These are phyloP conservation scores for Sugiyamaella pinicola DNA, from an alignment of 1,139 yeast genomes.

Conservation along the genomic window DNA sequence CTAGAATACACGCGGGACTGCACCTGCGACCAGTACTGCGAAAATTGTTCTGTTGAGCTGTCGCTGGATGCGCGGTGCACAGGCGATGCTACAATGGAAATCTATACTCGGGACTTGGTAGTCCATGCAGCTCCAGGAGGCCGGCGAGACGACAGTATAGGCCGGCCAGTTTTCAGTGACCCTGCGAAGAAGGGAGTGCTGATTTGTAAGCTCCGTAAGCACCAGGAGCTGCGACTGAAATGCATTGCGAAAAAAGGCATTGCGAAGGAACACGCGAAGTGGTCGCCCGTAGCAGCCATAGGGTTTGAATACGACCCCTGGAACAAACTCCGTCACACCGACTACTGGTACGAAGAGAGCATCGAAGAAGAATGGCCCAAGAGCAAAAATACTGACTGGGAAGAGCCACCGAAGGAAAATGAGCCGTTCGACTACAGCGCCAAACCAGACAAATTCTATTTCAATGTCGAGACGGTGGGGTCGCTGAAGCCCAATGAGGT, in stretches of 20 bases:
- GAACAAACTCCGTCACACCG: constrained; percentile 95
- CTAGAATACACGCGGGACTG: constrained; percentile 83
- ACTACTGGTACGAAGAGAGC: constrained; percentile 92
- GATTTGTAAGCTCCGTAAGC: constrained; percentile 86
- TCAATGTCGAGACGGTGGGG: constrained; percentile 93
- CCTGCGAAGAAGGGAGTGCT: constrained; percentile 78
- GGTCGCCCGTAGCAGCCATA: constrained; percentile 98
- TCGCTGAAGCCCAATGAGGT: constrained; percentile 87
- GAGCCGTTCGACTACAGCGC: constrained; percentile 87
- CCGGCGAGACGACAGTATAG: constrained; percentile 47
- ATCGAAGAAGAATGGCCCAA: constrained; percentile 92
- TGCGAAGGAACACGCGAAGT: constrained; percentile 97
- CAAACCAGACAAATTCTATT: constrained; percentile 74
- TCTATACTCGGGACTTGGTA: constrained; percentile 79
- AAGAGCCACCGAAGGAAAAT: constrained; percentile 89
- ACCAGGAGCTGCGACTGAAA: constrained; percentile 83
- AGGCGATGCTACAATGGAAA: constrained; percentile 83
- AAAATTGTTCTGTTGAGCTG: constrained; percentile 86
- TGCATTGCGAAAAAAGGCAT: constrained; percentile 98
- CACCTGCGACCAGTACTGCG: constrained; percentile 97
- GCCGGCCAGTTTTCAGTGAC: constrained; percentile 84
- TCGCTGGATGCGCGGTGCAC: constrained; percentile 87
- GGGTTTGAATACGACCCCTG: constrained; percentile 99
- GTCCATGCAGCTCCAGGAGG: constrained; percentile 50
- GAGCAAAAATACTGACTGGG: constrained; percentile 88